Evolutionary conservation across 495 filamentous ascomycete species (phyloP).

Genomic region (Rhizodiscina lignyota): DNA sequence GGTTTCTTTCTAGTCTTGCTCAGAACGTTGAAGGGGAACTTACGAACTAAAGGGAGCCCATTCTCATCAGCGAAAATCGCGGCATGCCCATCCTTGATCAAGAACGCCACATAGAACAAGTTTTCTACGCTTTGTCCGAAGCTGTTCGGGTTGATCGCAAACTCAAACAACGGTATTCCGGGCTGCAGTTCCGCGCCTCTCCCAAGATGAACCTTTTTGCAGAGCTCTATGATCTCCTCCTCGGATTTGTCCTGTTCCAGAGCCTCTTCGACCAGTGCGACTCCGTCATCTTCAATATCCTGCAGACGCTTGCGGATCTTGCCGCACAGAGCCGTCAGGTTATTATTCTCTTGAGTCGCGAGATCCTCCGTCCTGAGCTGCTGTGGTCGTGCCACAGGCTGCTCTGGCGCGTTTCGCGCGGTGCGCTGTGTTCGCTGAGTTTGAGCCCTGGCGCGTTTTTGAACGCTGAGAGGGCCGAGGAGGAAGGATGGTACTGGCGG

Average conservation of each 20-base stretch:
- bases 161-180: constrained; percentile 52
- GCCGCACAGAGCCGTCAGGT: constrained; percentile 52
- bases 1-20: constrained; percentile 16
- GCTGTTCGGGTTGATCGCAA: constrained; percentile 72
- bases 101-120: constrained; percentile 88
- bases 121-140: constrained; percentile 97
- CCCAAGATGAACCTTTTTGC: constrained; percentile 31
- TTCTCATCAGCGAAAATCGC: constrained; percentile 47
- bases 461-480: constrained; percentile 74
- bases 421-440: constrained; percentile 46
- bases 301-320: constrained; percentile 38
- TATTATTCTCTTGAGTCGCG: constrained; percentile 51
- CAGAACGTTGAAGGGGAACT: constrained; percentile 16
- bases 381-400: constrained; percentile 47
- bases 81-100: constrained; percentile 71
- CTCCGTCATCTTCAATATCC: constrained; percentile 17
- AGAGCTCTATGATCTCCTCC: constrained; percentile 15
- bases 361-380: constrained; percentile 58
- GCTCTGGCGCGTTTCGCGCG: too few relatives aligned
- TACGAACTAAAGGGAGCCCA: constrained; percentile 57
- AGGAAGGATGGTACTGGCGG: constrained; percentile 72
- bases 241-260: constrained; percentile 18
- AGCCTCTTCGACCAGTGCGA: constrained; percentile 20
- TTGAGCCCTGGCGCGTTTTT: constrained; percentile 57
- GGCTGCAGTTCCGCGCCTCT: constrained; percentile 27